Conservation (phyloP, 2,329 filamentous ascomycete species). For the Colletotrichum neosansevieriae region DNA sequence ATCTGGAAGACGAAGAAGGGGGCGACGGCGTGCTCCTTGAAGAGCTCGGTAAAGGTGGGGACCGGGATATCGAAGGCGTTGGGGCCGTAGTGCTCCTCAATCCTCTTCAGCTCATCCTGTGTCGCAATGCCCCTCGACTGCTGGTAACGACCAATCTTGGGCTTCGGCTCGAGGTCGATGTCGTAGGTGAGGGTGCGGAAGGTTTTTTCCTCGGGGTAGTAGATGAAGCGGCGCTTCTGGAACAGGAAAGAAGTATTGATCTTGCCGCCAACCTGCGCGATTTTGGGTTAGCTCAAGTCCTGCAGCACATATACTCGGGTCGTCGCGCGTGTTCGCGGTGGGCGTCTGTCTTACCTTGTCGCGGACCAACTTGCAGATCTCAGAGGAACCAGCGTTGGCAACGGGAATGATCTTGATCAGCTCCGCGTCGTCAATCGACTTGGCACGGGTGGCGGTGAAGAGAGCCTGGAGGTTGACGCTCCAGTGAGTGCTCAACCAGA, state of each 20-base stretch:
- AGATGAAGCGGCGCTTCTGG: constrained; percentile 97
- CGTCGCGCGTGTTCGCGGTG: too few species aligned
- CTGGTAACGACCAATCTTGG: constrained; percentile 82
- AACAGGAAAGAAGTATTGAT: constrained; percentile 90
- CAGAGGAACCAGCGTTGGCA: constrained; percentile 87
- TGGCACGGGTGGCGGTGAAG: constrained; percentile 82
- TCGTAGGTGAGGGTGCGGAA: constrained; percentile 87
- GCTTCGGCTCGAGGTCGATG: constrained; percentile 88
- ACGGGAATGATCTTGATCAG: constrained; percentile 94
- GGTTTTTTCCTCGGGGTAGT: constrained; percentile 75
- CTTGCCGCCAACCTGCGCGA: constrained; percentile 73
- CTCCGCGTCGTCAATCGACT: constrained; percentile 77
- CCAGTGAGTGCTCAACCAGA: constrained; percentile 98
- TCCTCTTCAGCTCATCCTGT: constrained; percentile 79
- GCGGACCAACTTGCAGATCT: constrained; percentile 85
- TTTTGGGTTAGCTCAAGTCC: constrained; percentile 1
- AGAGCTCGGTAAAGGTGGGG: constrained; percentile 93
- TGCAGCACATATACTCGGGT: too few species aligned
- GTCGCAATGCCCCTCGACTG: constrained; percentile 79
- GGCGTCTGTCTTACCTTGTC: constrained; percentile 64
- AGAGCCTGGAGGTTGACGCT: constrained; percentile 86
- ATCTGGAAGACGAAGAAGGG: constrained; percentile 99
- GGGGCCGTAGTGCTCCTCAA: constrained; percentile 93
- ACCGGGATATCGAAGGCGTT: constrained; percentile 99
- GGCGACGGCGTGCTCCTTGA: constrained; percentile 97